These are phyloP conservation scores for Saccharomyces jurei DNA, from an alignment of 805 yeast genomes.

Conservation along the genomic window DNA sequence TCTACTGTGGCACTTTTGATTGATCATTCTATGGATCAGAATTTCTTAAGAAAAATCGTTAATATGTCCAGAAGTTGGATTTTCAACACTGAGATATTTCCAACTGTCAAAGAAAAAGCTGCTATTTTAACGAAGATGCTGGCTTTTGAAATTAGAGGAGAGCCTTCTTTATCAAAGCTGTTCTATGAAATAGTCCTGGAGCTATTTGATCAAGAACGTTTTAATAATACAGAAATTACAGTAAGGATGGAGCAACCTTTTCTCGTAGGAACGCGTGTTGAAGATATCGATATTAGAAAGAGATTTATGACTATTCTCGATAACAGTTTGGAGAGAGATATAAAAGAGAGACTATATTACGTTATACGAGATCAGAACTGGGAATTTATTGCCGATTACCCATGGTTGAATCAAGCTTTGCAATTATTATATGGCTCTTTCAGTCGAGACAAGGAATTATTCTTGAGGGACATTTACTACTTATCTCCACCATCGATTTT, in stretches of 20 bases:
- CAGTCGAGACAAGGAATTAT: slow-evolving; percentile 41
- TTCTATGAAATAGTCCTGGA: slow-evolving; percentile 83
- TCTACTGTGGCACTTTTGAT: slow-evolving; percentile 81
- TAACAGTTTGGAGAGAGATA: slow-evolving; percentile 67
- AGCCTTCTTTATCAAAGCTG: slow-evolving; percentile 63
- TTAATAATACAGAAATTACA: slow-evolving; percentile 79
- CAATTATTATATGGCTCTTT: slow-evolving; percentile 79
- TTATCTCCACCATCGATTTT: slow-evolving; percentile 37
- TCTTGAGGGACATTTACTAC: slow-evolving; percentile 42
- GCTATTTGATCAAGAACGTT: slow-evolving; percentile 70
- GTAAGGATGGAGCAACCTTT: slow-evolving; percentile 96
- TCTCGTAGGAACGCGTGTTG: slow-evolving; percentile 81
- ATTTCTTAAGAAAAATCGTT: slow-evolving; percentile 65
- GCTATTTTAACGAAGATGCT: slow-evolving; percentile 90
- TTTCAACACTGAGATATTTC: slow-evolving; percentile 78
- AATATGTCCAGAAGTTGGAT: slow-evolving; percentile 83
- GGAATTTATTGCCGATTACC: slow-evolving; percentile 89
- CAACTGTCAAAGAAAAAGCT: slow-evolving; percentile 92
- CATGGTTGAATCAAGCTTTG: slow-evolving; percentile 91
- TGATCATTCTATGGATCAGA: slow-evolving; percentile 77
- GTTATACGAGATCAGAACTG: slow-evolving; percentile 93
- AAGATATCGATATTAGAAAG: slow-evolving; percentile 65
- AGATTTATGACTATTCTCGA: slow-evolving; percentile 74
- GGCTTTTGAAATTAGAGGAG: slow-evolving; percentile 84
- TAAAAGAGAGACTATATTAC: slow-evolving; percentile 73